Conservation (phyloP, 768 basidiomycete genomes). For the Arthromyces matolae region DNA sequence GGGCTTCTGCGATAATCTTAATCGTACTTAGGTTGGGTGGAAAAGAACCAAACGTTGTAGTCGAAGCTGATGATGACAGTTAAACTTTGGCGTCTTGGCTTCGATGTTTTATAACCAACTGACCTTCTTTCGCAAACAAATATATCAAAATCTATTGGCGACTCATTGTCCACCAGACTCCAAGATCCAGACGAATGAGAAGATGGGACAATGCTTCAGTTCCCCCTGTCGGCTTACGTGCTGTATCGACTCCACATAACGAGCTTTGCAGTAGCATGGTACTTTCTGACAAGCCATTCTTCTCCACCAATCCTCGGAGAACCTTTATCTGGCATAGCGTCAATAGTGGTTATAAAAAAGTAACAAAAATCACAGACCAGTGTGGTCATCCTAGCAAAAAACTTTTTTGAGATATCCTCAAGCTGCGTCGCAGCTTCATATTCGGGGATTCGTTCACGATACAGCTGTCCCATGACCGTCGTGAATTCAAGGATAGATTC, state of each 20-base stretch:
- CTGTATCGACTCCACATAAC: constrained; percentile 23
- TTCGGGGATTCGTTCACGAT: constrained; percentile 52
- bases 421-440: constrained; percentile 59
- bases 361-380: constrained; percentile 42
- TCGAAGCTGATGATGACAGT: not conserved
- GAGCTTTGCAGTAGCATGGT: constrained; percentile 20
- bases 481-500: constrained; percentile 67
- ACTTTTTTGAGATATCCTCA: constrained; percentile 50
- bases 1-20: not conserved
- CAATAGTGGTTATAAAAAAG: constrained; percentile 1
- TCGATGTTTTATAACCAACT: not conserved
- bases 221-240: constrained; percentile 42
- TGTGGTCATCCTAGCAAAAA: constrained; percentile 50
- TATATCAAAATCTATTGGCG: constrained; percentile 9
- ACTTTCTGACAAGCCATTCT: constrained; percentile 28
- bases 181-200: constrained; percentile 48
- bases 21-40: constrained; percentile 30
- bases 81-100: not conserved
- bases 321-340: constrained; percentile 43
- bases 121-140: too few species aligned
- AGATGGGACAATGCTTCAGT: constrained; percentile 53
- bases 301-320: constrained; percentile 55
- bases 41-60: constrained; percentile 22
- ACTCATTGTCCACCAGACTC: constrained; percentile 52
- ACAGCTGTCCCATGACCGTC: constrained; percentile 59